A percentile compares a stretch with the other conserved stretches of the same genome.
Evolutionary conservation across 345 rosid species (phyloP).

Genomic region (Clausena lansium): DNA sequence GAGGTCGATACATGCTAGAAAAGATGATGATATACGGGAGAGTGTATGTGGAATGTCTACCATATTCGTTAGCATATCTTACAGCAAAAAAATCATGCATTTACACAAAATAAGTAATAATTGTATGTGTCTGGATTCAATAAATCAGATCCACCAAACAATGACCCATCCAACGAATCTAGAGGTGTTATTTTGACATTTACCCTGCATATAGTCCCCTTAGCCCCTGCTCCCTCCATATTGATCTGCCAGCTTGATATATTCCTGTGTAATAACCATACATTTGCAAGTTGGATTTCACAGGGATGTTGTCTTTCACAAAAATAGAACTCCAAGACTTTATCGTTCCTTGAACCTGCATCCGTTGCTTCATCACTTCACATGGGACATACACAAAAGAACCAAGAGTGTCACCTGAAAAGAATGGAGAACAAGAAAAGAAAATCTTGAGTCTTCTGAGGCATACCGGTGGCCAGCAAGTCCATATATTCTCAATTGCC

Average conservation of each 20-base stretch:
- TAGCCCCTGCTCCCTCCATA: slow-evolving; percentile 82
- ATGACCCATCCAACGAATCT: background rate
- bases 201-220: slow-evolving; percentile 94
- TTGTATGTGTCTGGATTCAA: background rate
- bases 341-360: slow-evolving; percentile 93
- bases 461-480: background rate
- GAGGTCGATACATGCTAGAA: background rate
- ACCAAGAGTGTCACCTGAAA: slow-evolving; percentile 94
- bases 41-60: background rate
- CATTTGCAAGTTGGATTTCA: slow-evolving; percentile 50
- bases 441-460: slow-evolving; percentile 23
- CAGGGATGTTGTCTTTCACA: slow-evolving; percentile 38
- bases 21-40: background rate
- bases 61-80: background rate
- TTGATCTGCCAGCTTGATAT: slow-evolving; percentile 84
- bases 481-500: background rate
- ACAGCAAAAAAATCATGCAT: background rate
- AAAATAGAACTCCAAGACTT: slow-evolving; percentile 64
- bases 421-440: slow-evolving; percentile 26
- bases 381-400: slow-evolving; percentile 91
- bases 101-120: background rate
- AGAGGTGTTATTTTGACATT: slow-evolving; percentile 1
- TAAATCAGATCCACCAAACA: background rate
- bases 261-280: slow-evolving; percentile 82
- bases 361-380: slow-evolving; percentile 95